Base-by-base conservation (phyloP, 805 yeast genomes). In the Yarrowia alimentaria region DNA sequence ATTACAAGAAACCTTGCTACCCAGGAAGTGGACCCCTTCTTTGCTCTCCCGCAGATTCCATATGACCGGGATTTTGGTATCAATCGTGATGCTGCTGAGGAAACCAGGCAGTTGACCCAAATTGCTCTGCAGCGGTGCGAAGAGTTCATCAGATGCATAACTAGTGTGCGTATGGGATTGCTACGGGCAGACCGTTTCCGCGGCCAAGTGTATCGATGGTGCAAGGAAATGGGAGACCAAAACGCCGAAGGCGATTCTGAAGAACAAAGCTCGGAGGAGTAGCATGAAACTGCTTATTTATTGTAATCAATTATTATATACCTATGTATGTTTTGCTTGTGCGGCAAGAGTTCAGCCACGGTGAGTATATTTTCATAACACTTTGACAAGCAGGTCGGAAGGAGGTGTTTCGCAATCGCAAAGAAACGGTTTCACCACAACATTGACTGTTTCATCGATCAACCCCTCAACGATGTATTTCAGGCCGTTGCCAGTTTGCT, bases 401-500 rank as follows among this genome's bases (percentile, higher is more conserved):
- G 19, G 16, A 3, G 51, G 21, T 2, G 7, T 24, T 19, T 28
- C 19, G 8, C 47, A 18, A 5, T 21, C 48, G 7, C 52, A 55
- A 13, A 56, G 37, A 58, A 77, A 71, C 3, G 86, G 85, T 9
- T 61, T 67, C 25, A 83, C 77, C 8, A 76, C 71, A 7, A 67
- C 64, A 3, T 65, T 59, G 0, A 79, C 77, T 0, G 80, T 77
- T 9, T 74, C 74, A 20, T 76, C 80, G 60, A 90, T 85, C 34
- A 90, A 69, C 26, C 76, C 83, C 56, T 74, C 73, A 28, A 93
- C 87, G 22, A 93, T 85, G 2, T 59, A 70, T 61, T 83, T 85
- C 58, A 91, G 70, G 6, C 76, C 83, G 12, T 70, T 77, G 13
- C 99, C 99, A 0, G 98, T 93, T 67, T 93, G 99, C 61, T 88